A percentile compares a stretch with the other conserved stretches of the same genome.
Evolutionary conservation across 805 yeast species (phyloP).

Genomic region (Ogataea pini): DNA sequence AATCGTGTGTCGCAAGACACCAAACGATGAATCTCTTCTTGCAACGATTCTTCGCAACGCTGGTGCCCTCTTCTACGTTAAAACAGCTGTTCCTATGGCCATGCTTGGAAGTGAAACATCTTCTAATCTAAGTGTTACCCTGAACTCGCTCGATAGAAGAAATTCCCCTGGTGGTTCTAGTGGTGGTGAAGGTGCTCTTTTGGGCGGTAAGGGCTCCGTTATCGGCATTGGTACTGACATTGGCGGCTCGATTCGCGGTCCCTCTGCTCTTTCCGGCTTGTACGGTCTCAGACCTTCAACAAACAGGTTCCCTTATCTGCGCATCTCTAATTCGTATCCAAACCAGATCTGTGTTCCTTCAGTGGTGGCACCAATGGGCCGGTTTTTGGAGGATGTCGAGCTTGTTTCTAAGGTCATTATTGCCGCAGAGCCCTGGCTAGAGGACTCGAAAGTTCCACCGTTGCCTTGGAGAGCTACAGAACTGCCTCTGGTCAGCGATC

Average conservation of each 20-base stretch:
- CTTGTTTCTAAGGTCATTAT: constrained; percentile 41
- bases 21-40: constrained; percentile 31
- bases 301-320: constrained; percentile 37
- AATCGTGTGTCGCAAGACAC: constrained; percentile 29
- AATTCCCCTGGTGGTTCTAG: constrained; percentile 46
- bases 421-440: constrained; percentile 43
- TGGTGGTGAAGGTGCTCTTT: constrained; percentile 45
- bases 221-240: constrained; percentile 43
- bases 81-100: constrained; percentile 46
- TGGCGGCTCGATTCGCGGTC: constrained; percentile 41
- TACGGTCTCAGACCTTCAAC: constrained; percentile 37
- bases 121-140: constrained; percentile 41
- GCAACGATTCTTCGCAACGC: constrained; percentile 35
- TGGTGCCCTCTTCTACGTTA: constrained; percentile 45
- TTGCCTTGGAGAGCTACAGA: constrained; percentile 45
- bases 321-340: constrained; percentile 35
- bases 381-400: constrained; percentile 34
- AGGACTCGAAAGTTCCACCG: constrained; percentile 51
- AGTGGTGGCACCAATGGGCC: constrained; percentile 38
- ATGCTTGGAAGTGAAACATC: constrained; percentile 43
- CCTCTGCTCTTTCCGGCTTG: constrained; percentile 34
- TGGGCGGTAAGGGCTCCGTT: constrained; percentile 33
- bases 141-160: constrained; percentile 39
- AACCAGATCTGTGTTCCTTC: constrained; percentile 35
- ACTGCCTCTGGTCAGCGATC: constrained; percentile 23